Evolutionary conservation across 2,329 filamentous ascomycete species (phyloP).

Genomic region (Fonsecaea pedrosoi): DNA sequence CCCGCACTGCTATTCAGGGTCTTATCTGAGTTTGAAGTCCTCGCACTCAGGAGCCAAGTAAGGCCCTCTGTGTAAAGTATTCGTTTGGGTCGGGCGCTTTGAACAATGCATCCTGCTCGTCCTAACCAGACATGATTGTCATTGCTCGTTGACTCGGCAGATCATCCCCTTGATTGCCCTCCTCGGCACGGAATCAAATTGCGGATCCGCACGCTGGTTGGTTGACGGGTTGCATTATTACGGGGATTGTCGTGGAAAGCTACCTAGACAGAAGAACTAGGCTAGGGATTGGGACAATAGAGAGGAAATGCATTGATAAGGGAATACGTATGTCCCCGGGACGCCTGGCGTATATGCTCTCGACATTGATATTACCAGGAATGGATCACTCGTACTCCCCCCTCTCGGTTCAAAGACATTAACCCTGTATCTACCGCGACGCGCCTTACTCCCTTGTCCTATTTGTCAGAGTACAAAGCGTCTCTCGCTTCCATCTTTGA

Average conservation of each 20-base stretch:
- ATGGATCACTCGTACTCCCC: neutral
- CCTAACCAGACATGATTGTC: neutral
- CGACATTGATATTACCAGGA: neutral
- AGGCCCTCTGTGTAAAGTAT: no score
- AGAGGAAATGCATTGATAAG: neutral
- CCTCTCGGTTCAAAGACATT: neutral
- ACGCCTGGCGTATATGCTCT: neutral
- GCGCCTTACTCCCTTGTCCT: neutral
- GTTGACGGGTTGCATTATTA: neutral
- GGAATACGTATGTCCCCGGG: neutral
- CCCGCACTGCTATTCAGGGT: no score
- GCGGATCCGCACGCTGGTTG: slow-evolving; percentile 13
- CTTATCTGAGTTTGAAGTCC: no score
- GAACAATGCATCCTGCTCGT: no score
- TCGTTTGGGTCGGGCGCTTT: no score
- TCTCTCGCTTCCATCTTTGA: neutral
- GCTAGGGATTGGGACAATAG: neutral
- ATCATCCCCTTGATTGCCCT: neutral
- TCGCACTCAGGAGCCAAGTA: no score
- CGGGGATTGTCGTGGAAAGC: neutral
- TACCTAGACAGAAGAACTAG: neutral
- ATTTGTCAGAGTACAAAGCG: neutral
- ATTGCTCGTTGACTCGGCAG: neutral
- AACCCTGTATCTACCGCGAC: neutral
- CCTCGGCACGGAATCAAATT: neutral